Percentiles rank a stretch among this genome's conserved stretches.
These are phyloP conservation scores for Chlamydomonas eustigma DNA, from an alignment of 139 green algal species.

Conservation along the genomic window DNA sequence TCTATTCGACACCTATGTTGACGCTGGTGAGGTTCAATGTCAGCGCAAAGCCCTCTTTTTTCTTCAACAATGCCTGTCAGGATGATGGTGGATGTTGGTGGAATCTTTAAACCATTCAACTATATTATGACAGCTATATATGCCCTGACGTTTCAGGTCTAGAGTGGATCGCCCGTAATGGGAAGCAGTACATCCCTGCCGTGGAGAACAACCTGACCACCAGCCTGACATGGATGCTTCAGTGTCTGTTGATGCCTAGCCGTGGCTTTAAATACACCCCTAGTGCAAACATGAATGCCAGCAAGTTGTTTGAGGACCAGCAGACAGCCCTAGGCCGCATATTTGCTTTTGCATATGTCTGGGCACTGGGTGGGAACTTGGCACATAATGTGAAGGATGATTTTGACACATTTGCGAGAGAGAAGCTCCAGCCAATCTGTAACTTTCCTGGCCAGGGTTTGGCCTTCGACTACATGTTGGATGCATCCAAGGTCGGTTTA, in stretches of 20 bases:
- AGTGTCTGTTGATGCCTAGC: slow-evolving; percentile 23
- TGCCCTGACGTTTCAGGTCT: too few relatives aligned
- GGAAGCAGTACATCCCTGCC: slow-evolving; percentile 60
- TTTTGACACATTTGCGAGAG: slow-evolving; percentile 65
- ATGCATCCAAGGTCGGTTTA: slow-evolving; percentile 29
- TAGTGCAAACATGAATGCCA: slow-evolving; percentile 3
- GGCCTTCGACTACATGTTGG: slow-evolving; percentile 74
- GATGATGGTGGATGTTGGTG: too few relatives aligned
- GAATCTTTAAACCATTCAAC: too few relatives aligned
- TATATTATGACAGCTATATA: too few relatives aligned
- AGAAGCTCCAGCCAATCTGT: slow-evolving; percentile 29
- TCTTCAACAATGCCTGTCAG: too few relatives aligned
- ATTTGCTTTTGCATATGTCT: slow-evolving; percentile 71
- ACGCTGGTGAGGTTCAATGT: slow-evolving; percentile 48
- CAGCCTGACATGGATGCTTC: slow-evolving; percentile 43
- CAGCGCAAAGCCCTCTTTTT: too few relatives aligned
- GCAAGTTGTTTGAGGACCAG: slow-evolving; percentile 20
- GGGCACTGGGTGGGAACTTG: slow-evolving; percentile 66
- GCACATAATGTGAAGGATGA: slow-evolving; percentile 39
- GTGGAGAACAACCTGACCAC: slow-evolving; percentile 77
- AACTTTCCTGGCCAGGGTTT: slow-evolving; percentile 41
- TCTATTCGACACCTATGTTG: slow-evolving; percentile 63
- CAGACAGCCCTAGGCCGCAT: slow-evolving; percentile 37
- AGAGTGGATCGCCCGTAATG: slow-evolving; percentile 7
- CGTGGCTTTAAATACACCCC: slow-evolving; percentile 32